Conservation (phyloP, 805 yeast species). For the Sugiyamaella mastotermitis region DNA sequence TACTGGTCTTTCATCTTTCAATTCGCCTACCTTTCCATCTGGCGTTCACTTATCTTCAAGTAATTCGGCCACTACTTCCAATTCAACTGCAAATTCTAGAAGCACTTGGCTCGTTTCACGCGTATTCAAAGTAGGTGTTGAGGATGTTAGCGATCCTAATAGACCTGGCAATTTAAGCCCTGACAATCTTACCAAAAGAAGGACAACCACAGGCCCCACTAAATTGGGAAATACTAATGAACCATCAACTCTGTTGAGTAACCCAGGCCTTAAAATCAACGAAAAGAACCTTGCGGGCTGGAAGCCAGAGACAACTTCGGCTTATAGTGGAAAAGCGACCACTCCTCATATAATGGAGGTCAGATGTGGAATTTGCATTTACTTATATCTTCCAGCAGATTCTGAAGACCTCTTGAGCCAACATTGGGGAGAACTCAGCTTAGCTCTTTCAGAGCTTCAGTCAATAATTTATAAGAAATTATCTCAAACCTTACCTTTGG, state of each 20-base stretch:
- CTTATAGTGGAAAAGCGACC: too few relatives aligned
- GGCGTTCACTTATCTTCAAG: too few relatives aligned
- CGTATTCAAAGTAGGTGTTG: slow-evolving; percentile 19
- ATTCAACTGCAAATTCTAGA: slow-evolving; percentile 2
- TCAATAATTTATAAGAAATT: slow-evolving; percentile 6
- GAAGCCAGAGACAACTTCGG: slow-evolving; percentile 9
- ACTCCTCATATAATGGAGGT: slow-evolving; percentile 9
- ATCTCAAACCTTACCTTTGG: slow-evolving; percentile 5
- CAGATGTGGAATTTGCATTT: slow-evolving; percentile 19
- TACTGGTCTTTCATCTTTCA: not conserved
- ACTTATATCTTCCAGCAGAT: slow-evolving; percentile 12
- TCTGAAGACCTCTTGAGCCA: slow-evolving; percentile 13
- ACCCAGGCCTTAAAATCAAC: not conserved
- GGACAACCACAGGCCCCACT: not conserved
- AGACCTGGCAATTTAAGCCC: too few relatives aligned
- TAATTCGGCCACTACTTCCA: too few relatives aligned
- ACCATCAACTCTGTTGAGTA: not conserved
- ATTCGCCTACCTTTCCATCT: too few relatives aligned
- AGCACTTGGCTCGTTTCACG: slow-evolving; percentile 19
- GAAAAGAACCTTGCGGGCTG: slow-evolving; percentile 5
- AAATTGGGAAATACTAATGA: not conserved
- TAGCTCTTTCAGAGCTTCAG: slow-evolving; percentile 19
- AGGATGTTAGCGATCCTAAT: slow-evolving; percentile 1
- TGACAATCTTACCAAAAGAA: too few relatives aligned
- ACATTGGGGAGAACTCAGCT: slow-evolving; percentile 25